phyloP scores from a whole-genome alignment of 129 eudicot species.

The Flaveria brownii region DNA sequence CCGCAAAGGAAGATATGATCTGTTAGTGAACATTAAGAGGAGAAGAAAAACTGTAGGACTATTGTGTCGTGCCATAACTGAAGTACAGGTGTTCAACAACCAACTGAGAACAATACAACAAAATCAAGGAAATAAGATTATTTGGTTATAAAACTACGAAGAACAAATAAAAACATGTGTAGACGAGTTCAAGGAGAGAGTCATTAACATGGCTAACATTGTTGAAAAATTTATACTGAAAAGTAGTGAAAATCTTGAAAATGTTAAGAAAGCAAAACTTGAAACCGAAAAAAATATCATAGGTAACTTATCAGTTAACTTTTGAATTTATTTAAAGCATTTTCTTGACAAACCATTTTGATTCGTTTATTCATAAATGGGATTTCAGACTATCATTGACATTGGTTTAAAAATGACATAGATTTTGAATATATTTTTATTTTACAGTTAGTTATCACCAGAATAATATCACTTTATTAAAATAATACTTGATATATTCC shows the following conservation, averaged over 20 bases:
- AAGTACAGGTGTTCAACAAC: slow-evolving; percentile 13
- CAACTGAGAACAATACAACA: slow-evolving; percentile 15
- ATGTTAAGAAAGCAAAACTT: neutral
- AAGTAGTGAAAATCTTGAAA: slow-evolving; percentile 15
- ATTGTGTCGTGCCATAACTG: neutral
- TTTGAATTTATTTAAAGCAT: no score
- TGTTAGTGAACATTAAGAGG: slow-evolving; percentile 16
- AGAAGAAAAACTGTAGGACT: neutral
- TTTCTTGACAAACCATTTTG: no score
- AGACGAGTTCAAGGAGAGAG: slow-evolving; percentile 4
- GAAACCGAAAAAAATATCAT: neutral
- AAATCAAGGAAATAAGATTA: slow-evolving; percentile 17
- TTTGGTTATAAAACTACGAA: neutral
- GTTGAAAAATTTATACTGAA: slow-evolving; percentile 7
- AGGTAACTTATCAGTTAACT: neutral
- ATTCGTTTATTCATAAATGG: no score
- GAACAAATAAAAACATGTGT: slow-evolving; percentile 6
- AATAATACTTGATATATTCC: no score
- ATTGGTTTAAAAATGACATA: no score
- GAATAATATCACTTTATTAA: no score
- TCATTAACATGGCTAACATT: slow-evolving; percentile 17
- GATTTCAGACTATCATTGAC: no score
- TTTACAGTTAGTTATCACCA: no score
- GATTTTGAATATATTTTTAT: no score
- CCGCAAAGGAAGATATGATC: slow-evolving; percentile 9